Evolutionary conservation across 352 stramenopile genomes (phyloP), one percentile per base, ranked within the genome.

Genomic region (Globisporangium yorkense): DNA sequence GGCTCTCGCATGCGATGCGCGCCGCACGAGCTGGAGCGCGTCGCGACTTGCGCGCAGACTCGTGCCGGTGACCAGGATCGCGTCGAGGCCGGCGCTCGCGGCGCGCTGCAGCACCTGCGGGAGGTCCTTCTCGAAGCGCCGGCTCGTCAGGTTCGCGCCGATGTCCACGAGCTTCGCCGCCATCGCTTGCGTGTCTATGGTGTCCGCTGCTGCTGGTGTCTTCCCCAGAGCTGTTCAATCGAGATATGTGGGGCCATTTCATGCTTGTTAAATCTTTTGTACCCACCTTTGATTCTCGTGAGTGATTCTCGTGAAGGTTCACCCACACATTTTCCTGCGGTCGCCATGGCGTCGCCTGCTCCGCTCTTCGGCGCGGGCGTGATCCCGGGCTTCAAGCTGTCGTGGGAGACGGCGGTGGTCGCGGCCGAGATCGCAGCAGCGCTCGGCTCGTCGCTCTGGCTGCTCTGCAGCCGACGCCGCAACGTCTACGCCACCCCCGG

Each of bases 31-130:
- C 35, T 67, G 62, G 13, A 92, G 51, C 27, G 75, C 77, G 9
- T 74, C 62, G 18, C 59, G 55, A 49, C 70, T 86, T 39, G 65
- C 56, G 50, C 57, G 53, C 41, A 84, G 56, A 43, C 71, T 88
- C n/a, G 70, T 88, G 63, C 88, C 88, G 10, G 95, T 97, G 49
- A 96, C 62, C 31, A 98, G 68, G 27, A 98, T 85, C 24, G 75
- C 68, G 40, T 84, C 65, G 5, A 98, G 75, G 4, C 84, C 78
- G 8, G 74, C 75, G 3, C 78, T 57, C 13, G 72, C 67, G 0
- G 93, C 84, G 54, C 96, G 83, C 35, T 87, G 71, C 20, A 99
- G 68, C 47, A 98, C 89, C 24, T 80, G 65, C 39, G 87, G 70
- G 12, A 98, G 79, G 71, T 99, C 96, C 9, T 70, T 68, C 24